phyloP scores from a whole-genome alignment of 495 filamentous ascomycete species.

The Neurospora sp. region DNA sequence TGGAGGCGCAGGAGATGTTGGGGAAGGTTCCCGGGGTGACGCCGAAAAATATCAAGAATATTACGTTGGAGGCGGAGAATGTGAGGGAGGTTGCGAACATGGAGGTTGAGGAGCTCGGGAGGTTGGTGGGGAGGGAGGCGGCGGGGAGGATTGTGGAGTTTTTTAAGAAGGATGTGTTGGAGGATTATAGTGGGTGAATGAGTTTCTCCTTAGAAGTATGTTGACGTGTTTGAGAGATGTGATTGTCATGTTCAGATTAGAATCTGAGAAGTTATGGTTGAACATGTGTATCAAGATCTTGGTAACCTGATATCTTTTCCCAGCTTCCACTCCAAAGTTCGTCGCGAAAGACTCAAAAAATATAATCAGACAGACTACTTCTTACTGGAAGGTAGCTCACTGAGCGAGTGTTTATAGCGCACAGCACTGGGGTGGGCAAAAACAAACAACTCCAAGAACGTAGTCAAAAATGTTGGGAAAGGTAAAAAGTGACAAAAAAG shows the following conservation, averaged over 20 bases:
- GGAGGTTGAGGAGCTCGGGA: conserved; percentile 57
- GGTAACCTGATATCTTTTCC: no score
- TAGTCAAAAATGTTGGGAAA: no score
- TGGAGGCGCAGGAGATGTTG: conserved; percentile 75
- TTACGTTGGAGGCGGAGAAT: conserved; percentile 65
- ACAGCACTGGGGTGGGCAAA: no score
- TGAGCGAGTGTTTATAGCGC: no score
- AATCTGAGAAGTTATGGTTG: no score
- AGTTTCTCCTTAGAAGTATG: background rate
- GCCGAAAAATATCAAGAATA: conserved; percentile 55
- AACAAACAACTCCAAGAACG: no score
- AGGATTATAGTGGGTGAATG: conserved; percentile 18
- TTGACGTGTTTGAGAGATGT: background rate
- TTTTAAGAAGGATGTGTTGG: conserved; percentile 69
- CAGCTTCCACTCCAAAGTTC: no score
- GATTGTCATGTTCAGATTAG: background rate
- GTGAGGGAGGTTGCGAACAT: conserved; percentile 82
- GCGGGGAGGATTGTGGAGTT: conserved; percentile 70
- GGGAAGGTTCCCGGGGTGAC: conserved; percentile 78
- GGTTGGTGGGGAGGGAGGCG: conserved; percentile 68
- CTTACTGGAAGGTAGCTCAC: no score
- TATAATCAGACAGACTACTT: no score
- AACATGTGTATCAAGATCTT: no score
- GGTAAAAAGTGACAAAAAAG: no score
- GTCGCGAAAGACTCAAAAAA: no score